Conservation (phyloP, 2,329 filamentous ascomycete genomes). For the Diplodia mutila region DNA sequence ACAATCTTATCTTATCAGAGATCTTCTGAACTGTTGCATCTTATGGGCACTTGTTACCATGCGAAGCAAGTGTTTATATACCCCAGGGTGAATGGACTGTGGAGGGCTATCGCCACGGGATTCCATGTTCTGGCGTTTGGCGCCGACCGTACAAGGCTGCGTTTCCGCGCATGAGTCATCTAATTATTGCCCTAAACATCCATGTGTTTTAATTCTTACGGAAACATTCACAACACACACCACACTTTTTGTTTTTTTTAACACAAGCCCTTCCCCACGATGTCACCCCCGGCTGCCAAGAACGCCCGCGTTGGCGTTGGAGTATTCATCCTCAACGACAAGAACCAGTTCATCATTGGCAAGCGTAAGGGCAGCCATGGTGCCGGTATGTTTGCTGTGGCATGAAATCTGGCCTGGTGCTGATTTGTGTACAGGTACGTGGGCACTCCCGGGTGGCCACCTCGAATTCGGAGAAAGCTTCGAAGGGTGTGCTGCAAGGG, state of each 20-base stretch:
- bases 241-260: neutral
- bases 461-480: constrained; percentile 67
- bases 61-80: neutral
- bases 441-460: constrained; percentile 71
- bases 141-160: neutral
- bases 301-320: constrained; percentile 1
- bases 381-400: neutral
- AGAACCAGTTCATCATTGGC: constrained; percentile 13
- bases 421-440: constrained; percentile 48
- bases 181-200: neutral
- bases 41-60: neutral
- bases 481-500: constrained; percentile 63
- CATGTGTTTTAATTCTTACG: too few relatives aligned
- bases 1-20: neutral
- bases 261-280: neutral
- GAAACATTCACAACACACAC: neutral
- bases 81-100: neutral
- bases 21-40: neutral
- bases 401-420: neutral
- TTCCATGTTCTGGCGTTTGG: neutral
- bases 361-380: constrained; percentile 19
- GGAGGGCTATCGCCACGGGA: neutral
- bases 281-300: neutral
- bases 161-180: neutral
- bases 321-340: constrained; percentile 17